Evolutionary conservation across 768 basidiomycete species (phyloP).

Genomic region (Termitomyces sp.): DNA sequence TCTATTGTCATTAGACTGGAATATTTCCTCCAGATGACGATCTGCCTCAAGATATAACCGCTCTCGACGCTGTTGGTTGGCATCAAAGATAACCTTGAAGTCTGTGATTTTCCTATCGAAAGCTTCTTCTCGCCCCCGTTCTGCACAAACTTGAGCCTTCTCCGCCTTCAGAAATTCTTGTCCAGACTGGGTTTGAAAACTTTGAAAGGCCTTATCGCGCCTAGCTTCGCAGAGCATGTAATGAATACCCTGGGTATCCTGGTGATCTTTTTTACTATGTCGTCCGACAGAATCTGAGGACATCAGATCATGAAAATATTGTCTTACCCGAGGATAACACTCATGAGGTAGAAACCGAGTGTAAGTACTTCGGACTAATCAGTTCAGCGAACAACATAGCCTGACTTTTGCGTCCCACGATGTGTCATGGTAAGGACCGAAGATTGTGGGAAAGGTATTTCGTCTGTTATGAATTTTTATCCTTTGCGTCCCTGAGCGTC

Average conservation of each 20-base stretch:
- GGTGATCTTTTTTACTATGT: background rate
- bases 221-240: background rate
- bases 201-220: background rate
- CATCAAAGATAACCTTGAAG: background rate
- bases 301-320: background rate
- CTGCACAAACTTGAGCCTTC: background rate
- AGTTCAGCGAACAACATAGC: conserved; percentile 6
- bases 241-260: background rate
- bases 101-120: conserved; percentile 1
- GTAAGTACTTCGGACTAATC: background rate
- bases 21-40: background rate
- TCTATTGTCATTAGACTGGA: background rate
- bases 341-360: background rate
- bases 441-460: no score
- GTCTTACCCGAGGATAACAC: background rate
- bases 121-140: background rate
- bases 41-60: background rate
- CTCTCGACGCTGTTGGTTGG: background rate
- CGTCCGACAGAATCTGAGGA: background rate
- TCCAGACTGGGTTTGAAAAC: background rate
- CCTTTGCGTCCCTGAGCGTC: no score
- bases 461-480: no score
- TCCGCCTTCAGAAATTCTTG: conserved; percentile 1
- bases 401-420: no score
- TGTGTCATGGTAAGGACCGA: no score